Evolutionary conservation across 176 grass and related monocot genomes (phyloP), one percentile per base, ranked within the genome.

Genomic region (Olyra latifolia): DNA sequence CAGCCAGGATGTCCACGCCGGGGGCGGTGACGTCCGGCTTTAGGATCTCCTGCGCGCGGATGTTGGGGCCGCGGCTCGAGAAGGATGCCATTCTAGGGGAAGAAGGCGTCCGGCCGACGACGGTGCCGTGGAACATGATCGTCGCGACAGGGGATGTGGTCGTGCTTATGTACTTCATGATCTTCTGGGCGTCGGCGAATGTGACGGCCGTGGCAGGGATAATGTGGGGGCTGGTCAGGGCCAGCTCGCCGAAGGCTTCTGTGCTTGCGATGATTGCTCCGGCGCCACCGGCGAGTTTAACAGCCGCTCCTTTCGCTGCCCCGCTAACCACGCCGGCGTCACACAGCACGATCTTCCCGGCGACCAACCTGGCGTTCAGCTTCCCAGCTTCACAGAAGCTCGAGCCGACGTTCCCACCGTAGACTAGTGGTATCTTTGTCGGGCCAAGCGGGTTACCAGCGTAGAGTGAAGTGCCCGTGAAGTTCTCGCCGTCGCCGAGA

Each of bases 21-120:
- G 89, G 92, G 12, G 83, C 86, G 11, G 80, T 77, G 0, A 94
- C 29, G 76, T 94, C 89, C 1, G 88, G 92, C 43, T 94, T 94
- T 15, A 94, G 63, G 75, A 94, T 68, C 77, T 84, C 68, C 11
- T 71, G 72, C 3, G 66, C 83, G 4, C 10, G 57, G 28, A 29
- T 5, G 65, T 50, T 91, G 0, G 92, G 92, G 0, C 92, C 89
- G 2, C 83, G 82, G 71, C 83, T 75, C 1, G 83, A 94, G 74
- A 94, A 91, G 12, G 80, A 28, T 1, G 86, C 88, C 5, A 89
- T 72, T 3, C 77, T 70, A 2, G 92, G 92, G 15, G 86, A 28
- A 1, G 85, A 57, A 0, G 88, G 88, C 1, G 69, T 46, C 20
- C 19, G 15, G 17, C 54, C 66, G 42, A 86, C 0, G 1, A 80